Evolutionary conservation across 129 eudicot genomes (phyloP), one percentile per base, ranked within the genome.

Genomic region (Escallonia herrerae): DNA sequence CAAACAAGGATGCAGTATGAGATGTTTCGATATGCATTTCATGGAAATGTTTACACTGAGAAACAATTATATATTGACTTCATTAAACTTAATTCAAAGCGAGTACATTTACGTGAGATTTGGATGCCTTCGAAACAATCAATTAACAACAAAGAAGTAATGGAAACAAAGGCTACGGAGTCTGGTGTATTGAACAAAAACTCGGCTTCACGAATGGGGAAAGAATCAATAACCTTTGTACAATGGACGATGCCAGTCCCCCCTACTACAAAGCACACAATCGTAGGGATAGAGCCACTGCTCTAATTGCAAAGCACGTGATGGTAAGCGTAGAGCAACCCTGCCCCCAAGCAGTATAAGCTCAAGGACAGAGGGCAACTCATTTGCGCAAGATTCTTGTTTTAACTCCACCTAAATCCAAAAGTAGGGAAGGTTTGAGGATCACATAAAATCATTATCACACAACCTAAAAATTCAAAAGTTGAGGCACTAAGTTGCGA

Each of bases 361-460:
- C 7, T 40, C 15, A 14, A 46, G 43, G n/a, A 14, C 12, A 62
- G 49, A 51, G 52, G 7, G 67, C 72, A 67, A 66, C 74, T 77
- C 77, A 86, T 65, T 85, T 91, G 76, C 70, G 66, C 43, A 74
- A 67, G 58, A 91, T 75, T 74, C 77, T 77, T 13, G 96, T 85
- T 79, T 79, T 83, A 14, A 78, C 87, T 74, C 96, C 96, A 81
- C 95, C 96, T 91, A 85, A 58, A 48, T 64, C 56, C 14, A 5
- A 60, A 53, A 60, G 62, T 7, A 61, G 22, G 43, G 42, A 61
- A 61, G 5, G 48, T 56, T 65, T 44, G 4, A 45, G 64, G 15
- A 74, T 40, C 49, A 48, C 48, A 72, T 38, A 50, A 56, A 15
- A 43, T 45, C 45, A 11, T 44, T 38, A 58, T 63, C 43, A 15